These are phyloP conservation scores for Pezizomycotina sp. DNA, from an alignment of 2,329 filamentous ascomycete genomes.

Conservation along the genomic window DNA sequence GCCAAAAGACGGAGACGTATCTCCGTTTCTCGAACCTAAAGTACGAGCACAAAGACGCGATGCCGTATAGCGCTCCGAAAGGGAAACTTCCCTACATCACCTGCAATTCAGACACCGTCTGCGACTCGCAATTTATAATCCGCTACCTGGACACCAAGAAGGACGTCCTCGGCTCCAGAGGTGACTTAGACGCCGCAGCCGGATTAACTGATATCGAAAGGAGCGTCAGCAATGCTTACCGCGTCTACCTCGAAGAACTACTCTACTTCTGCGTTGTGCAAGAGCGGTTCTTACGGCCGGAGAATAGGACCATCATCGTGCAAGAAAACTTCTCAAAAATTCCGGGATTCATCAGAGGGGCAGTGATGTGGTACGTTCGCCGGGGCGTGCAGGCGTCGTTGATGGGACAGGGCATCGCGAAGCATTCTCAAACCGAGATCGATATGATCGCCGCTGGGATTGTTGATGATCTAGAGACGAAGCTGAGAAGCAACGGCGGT, in stretches of 20 bases:
- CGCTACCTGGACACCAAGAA: conserved; percentile 10
- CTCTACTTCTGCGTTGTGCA: conserved; percentile 12
- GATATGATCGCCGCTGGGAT: too few relatives aligned
- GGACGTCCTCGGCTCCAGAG: too few relatives aligned
- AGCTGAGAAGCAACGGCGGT: too few relatives aligned
- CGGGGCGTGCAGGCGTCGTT: too few relatives aligned
- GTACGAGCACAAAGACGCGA: conserved; percentile 10
- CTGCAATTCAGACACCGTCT: conserved; percentile 6
- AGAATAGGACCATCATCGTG: conserved; percentile 12
- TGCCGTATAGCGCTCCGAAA: conserved; percentile 16
- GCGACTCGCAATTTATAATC: conserved; percentile 14
- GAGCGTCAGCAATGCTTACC: conserved; percentile 11
- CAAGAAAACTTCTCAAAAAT: too few relatives aligned
- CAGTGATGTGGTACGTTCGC: too few relatives aligned
- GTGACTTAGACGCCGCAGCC: conserved; percentile 11
- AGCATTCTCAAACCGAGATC: too few relatives aligned
- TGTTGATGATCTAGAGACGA: too few relatives aligned
- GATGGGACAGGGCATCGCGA: too few relatives aligned
- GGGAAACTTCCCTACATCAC: conserved; percentile 14
- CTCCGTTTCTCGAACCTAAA: conserved; percentile 10
- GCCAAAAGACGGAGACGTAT: conserved; percentile 17
- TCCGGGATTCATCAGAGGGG: too few relatives aligned
- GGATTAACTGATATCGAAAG: conserved; percentile 8
- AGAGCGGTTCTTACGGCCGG: conserved; percentile 11
- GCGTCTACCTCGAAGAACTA: conserved; percentile 12